phyloP scores from a whole-genome alignment of 2,329 filamentous ascomycete genomes.

The Anthostomella pinea region DNA sequence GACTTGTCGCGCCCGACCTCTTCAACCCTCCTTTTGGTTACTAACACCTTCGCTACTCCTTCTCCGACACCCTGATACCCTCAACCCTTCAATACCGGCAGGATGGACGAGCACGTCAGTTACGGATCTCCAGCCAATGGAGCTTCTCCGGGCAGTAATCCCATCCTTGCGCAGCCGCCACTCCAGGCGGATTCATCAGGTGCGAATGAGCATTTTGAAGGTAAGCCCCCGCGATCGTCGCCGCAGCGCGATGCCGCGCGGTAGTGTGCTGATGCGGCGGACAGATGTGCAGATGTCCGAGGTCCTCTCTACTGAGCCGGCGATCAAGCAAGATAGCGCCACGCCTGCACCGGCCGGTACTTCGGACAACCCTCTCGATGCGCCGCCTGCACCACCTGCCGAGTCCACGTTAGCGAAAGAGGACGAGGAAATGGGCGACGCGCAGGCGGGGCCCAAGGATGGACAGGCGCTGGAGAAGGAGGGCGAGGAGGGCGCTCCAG shows the following conservation, averaged over 20 bases:
- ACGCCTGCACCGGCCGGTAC: slow-evolving; percentile 53
- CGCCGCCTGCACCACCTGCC: slow-evolving; percentile 60
- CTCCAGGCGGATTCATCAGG: slow-evolving; percentile 42
- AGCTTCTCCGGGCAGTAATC: slow-evolving; percentile 55
- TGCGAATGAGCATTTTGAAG: slow-evolving; percentile 42
- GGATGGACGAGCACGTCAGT: slow-evolving; percentile 57
- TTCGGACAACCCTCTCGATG: slow-evolving; percentile 66
- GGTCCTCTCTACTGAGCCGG: slow-evolving; percentile 42
- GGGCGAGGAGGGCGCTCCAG: slow-evolving; percentile 44
- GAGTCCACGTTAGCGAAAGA: slow-evolving; percentile 60
- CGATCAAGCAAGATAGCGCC: slow-evolving; percentile 60
- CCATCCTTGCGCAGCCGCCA: slow-evolving; percentile 54
- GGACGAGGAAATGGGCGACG: slow-evolving; percentile 80
- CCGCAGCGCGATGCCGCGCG: slow-evolving; percentile 3
- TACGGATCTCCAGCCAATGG: slow-evolving; percentile 57
- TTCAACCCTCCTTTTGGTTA: slow-evolving; percentile 7
- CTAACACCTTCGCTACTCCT: slow-evolving; percentile 5
- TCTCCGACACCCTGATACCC: slow-evolving; percentile 16
- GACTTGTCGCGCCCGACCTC: slow-evolving; percentile 18
- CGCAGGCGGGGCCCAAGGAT: slow-evolving; percentile 50
- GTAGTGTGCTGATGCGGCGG: slow-evolving; percentile 21
- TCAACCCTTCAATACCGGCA: slow-evolving; percentile 21
- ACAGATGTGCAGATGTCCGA: slow-evolving; percentile 65
- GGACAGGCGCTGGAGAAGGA: slow-evolving; percentile 40
- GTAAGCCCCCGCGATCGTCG: slow-evolving; percentile 34